Evolutionary conservation across 768 basidiomycete genomes (phyloP).

Genomic region (Mycena alexandri): DNA sequence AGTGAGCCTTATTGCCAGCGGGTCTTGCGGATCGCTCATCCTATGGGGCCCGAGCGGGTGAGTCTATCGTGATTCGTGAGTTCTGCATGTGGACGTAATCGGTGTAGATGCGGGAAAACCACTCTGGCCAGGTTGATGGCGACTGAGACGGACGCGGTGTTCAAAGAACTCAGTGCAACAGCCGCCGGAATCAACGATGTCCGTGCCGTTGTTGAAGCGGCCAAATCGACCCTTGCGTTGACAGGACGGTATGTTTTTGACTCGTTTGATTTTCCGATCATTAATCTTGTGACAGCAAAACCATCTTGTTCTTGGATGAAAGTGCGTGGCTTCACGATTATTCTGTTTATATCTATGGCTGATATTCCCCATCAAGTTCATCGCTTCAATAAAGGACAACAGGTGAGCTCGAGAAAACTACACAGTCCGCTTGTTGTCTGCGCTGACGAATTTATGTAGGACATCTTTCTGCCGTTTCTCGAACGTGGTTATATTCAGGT

Average conservation of each 20-base stretch:
- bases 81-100: conserved; percentile 3
- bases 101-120: conserved; percentile 74
- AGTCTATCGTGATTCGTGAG: conserved; percentile 23
- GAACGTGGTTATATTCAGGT: conserved; percentile 84
- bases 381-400: conserved; percentile 79
- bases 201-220: conserved; percentile 80
- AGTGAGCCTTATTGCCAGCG: conserved; percentile 56
- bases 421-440: neutral
- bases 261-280: neutral
- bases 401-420: conserved; percentile 53
- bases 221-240: conserved; percentile 71
- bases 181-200: conserved; percentile 77
- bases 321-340: conserved; percentile 13
- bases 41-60: conserved; percentile 85
- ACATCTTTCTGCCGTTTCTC: conserved; percentile 84
- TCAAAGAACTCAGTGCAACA: conserved; percentile 86
- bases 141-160: conserved; percentile 65
- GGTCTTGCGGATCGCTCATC: conserved; percentile 71
- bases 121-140: conserved; percentile 83
- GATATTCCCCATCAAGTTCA: conserved; percentile 59
- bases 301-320: conserved; percentile 86
- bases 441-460: conserved; percentile 52
- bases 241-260: conserved; percentile 66
- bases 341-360: neutral
- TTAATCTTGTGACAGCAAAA: conserved; percentile 60